These are phyloP conservation scores for Aulographum hederae DNA, from an alignment of 2,329 filamentous ascomycete genomes.

Conservation along the genomic window DNA sequence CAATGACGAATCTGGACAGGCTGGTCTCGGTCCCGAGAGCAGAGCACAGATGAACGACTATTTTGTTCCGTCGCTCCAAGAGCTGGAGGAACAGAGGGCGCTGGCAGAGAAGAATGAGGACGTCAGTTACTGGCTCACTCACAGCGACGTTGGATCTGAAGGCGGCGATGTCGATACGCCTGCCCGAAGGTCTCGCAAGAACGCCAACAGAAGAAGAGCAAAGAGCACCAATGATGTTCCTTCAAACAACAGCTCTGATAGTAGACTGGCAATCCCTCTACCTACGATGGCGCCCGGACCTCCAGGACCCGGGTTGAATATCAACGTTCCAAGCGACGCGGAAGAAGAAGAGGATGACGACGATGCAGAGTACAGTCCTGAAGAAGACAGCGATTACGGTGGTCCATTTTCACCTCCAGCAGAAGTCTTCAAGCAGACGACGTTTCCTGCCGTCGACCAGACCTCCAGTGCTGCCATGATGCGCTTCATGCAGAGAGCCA, in stretches of 20 bases:
- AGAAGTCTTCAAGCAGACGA: background rate
- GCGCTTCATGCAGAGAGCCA: constrained; percentile 28
- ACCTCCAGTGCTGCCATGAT: constrained; percentile 37
- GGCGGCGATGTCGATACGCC: constrained; percentile 19
- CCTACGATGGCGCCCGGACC: constrained; percentile 20
- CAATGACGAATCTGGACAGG: constrained; percentile 19
- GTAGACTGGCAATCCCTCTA: too few species aligned
- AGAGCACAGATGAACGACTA: constrained; percentile 22
- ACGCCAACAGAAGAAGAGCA: constrained; percentile 21
- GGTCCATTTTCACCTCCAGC: background rate
- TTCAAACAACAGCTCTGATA: constrained; percentile 8
- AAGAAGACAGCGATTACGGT: constrained; percentile 6
- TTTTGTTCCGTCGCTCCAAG: constrained; percentile 29
- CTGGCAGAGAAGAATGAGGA: constrained; percentile 32
- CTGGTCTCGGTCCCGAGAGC: constrained; percentile 27
- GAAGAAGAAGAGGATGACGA: constrained; percentile 13
- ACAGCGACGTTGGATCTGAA: constrained; percentile 26
- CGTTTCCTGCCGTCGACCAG: constrained; percentile 5
- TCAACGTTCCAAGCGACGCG: constrained; percentile 19
- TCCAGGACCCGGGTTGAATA: constrained; percentile 31
- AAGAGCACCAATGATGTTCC: constrained; percentile 24
- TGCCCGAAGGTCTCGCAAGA: constrained; percentile 9
- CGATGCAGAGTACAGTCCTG: too few species aligned
- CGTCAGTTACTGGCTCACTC: constrained; percentile 33
- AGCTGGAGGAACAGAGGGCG: constrained; percentile 27